Conservation (phyloP, 129 eudicot species). For the Centaurea solstitialis region DNA sequence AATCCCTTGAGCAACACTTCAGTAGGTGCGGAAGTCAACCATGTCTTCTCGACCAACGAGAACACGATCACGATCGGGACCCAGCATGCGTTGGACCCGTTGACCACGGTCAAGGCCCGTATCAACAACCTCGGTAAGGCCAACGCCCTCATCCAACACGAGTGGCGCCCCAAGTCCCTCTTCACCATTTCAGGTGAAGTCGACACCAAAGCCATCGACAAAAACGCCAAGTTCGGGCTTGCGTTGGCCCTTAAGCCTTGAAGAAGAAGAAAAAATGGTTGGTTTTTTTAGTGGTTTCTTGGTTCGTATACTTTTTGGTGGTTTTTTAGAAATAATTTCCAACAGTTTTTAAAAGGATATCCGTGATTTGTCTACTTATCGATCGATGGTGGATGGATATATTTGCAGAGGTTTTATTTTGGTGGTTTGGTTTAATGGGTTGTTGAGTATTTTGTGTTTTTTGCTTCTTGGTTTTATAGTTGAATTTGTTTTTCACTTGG, state of each 20-base stretch:
- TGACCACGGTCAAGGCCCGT: slow-evolving; percentile 79
- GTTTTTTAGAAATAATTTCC: slow-evolving; percentile 28
- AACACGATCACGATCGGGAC: slow-evolving; percentile 86
- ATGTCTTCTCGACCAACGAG: slow-evolving; percentile 82
- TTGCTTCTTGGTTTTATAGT: neutral
- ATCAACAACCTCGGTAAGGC: slow-evolving; percentile 84
- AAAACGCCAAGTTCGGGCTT: slow-evolving; percentile 87
- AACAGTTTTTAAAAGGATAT: slow-evolving; percentile 2
- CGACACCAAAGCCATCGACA: slow-evolving; percentile 82
- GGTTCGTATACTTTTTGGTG: slow-evolving; percentile 15
- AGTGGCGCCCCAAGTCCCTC: slow-evolving; percentile 96
- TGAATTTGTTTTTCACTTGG: neutral
- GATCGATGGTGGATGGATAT: slow-evolving; percentile 35
- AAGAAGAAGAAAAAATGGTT: neutral
- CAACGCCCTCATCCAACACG: slow-evolving; percentile 88
- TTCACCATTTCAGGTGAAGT: slow-evolving; percentile 85
- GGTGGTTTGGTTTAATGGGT: slow-evolving; percentile 1
- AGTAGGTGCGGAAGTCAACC: slow-evolving; percentile 93
- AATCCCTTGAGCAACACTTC: slow-evolving; percentile 81
- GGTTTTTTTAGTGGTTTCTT: slow-evolving; percentile 4
- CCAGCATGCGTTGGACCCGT: slow-evolving; percentile 80
- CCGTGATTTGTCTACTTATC: slow-evolving; percentile 10
- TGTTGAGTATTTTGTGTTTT: slow-evolving; percentile 13
- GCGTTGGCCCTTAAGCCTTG: slow-evolving; percentile 94
- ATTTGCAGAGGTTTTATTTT: slow-evolving; percentile 19